Evolutionary conservation across 129 eudicot species (phyloP).

Genomic region (Kitagawia praeruptora): DNA sequence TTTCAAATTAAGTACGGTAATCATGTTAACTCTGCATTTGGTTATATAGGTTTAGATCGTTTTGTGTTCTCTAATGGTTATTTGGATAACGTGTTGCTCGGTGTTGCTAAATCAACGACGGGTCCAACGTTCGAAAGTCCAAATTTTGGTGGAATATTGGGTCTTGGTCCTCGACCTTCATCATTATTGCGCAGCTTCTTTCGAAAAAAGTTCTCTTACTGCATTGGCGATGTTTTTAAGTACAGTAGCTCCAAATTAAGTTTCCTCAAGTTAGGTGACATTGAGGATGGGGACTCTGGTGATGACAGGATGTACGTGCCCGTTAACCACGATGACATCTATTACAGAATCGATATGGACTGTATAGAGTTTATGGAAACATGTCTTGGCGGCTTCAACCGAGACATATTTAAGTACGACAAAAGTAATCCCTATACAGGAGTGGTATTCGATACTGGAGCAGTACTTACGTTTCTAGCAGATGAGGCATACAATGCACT

Average conservation of each 20-base stretch:
- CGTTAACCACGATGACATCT: neutral
- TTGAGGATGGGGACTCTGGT: neutral
- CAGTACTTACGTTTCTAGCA: neutral
- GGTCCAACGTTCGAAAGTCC: neutral
- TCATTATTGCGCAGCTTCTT: neutral
- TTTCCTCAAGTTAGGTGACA: neutral
- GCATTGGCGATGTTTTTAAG: neutral
- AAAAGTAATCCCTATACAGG: neutral
- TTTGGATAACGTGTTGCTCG: neutral
- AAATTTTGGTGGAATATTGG: neutral
- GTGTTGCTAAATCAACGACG: neutral
- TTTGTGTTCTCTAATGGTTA: neutral
- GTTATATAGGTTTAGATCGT: neutral
- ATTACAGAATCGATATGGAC: neutral
- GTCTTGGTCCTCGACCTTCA: neutral
- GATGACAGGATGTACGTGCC: neutral
- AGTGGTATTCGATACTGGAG: neutral
- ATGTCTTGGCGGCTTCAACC: neutral
- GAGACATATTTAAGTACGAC: neutral
- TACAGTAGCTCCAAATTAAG: neutral
- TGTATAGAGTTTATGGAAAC: no score
- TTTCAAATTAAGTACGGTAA: no score
- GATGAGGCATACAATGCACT: neutral
- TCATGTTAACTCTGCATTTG: neutral
- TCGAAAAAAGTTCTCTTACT: no score